phyloP scores from a whole-genome alignment of 306 rosid genomes.

The Acacia crassicarpa region DNA sequence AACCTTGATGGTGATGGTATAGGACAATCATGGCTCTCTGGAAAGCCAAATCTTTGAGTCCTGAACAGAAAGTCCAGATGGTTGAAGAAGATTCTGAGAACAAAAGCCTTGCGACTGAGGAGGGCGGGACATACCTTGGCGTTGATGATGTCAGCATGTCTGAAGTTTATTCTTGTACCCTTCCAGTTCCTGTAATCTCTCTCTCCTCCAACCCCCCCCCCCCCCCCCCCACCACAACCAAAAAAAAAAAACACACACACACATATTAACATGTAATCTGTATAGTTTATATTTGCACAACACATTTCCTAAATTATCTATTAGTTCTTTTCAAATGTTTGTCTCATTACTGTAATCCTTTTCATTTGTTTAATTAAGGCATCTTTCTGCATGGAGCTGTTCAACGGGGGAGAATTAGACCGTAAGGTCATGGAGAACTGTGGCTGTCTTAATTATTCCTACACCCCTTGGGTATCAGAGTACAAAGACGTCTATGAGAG shows the following conservation, averaged over 20 bases:
- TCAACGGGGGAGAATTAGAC: conserved; percentile 79
- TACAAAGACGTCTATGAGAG: conserved; percentile 72
- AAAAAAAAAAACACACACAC: no score
- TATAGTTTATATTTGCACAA: not conserved
- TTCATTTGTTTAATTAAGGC: conserved; percentile 48
- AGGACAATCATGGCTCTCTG: conserved; percentile 97
- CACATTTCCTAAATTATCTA: not conserved
- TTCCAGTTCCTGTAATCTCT: conserved; percentile 67
- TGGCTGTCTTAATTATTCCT: conserved; percentile 76
- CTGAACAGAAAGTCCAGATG: conserved; percentile 87
- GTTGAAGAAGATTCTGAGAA: conserved; percentile 84
- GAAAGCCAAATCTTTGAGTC: conserved; percentile 96
- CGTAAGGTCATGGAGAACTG: conserved; percentile 80
- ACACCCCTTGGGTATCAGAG: conserved; percentile 91
- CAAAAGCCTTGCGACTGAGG: conserved; percentile 70
- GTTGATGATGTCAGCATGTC: conserved; percentile 83
- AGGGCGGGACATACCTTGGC: conserved; percentile 70
- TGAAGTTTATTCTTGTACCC: conserved; percentile 66
- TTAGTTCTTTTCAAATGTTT: not conserved
- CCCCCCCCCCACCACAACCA: not conserved
- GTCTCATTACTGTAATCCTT: conserved; percentile 28
- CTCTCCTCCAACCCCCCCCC: conserved; percentile 11
- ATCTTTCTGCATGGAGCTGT: conserved; percentile 73
- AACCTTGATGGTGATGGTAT: conserved; percentile 39
- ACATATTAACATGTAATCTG: no score